These are phyloP conservation scores for Cyberlindnera japonica DNA, from an alignment of 805 yeast genomes.

Conservation along the genomic window DNA sequence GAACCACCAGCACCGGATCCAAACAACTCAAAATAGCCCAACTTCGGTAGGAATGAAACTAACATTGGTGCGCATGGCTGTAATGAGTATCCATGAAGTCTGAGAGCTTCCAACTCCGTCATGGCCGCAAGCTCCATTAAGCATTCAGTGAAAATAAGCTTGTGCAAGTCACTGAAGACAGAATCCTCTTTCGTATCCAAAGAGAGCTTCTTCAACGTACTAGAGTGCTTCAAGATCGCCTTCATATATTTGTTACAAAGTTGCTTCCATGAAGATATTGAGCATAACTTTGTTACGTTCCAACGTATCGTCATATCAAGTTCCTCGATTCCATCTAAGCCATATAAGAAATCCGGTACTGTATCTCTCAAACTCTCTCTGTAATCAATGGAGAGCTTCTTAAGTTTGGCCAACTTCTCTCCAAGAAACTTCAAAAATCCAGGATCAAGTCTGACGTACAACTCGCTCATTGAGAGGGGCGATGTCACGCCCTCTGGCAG, in stretches of 20 bases:
- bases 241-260: slow-evolving; percentile 19
- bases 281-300: slow-evolving; percentile 33
- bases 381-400: slow-evolving; percentile 35
- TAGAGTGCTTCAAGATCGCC: slow-evolving; percentile 20
- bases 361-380: slow-evolving; percentile 40
- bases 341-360: slow-evolving; percentile 33
- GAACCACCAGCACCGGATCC: slow-evolving; percentile 51
- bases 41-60: slow-evolving; percentile 23
- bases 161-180: slow-evolving; percentile 30
- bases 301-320: slow-evolving; percentile 40
- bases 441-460: slow-evolving; percentile 15
- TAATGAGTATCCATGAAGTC: slow-evolving; percentile 38
- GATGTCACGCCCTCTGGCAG: slow-evolving; percentile 15
- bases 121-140: slow-evolving; percentile 22
- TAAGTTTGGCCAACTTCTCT: slow-evolving; percentile 27
- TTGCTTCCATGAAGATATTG: slow-evolving; percentile 22
- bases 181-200: slow-evolving; percentile 40
- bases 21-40: slow-evolving; percentile 40
- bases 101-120: slow-evolving; percentile 32
- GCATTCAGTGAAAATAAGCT: slow-evolving; percentile 26
- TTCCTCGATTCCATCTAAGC: slow-evolving; percentile 28
- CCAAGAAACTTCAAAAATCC: slow-evolving; percentile 30
- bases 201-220: slow-evolving; percentile 33
- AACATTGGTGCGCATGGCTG: slow-evolving; percentile 30
- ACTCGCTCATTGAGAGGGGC: slow-evolving; percentile 13